These are phyloP conservation scores for Neurospora sp. DNA, from an alignment of 495 filamentous ascomycete species.

Conservation along the genomic window DNA sequence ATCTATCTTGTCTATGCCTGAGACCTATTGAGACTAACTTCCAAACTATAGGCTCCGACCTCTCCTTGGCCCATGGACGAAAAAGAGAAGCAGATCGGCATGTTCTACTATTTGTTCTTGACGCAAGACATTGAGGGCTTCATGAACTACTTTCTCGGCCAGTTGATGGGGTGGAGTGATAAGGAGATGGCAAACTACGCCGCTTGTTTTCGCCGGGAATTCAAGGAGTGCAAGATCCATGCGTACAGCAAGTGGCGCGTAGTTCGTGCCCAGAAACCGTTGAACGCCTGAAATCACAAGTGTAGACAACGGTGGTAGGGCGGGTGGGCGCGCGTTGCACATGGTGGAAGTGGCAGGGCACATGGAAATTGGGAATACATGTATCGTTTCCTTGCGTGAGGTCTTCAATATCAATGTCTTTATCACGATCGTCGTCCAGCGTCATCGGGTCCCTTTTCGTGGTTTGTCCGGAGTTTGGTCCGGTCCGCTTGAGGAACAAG, in stretches of 20 bases:
- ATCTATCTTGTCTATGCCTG: background rate
- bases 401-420: background rate
- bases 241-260: conserved; percentile 1
- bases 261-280: background rate
- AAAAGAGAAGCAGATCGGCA: background rate
- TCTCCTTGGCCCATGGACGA: conserved; percentile 23
- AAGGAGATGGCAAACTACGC: conserved; percentile 27
- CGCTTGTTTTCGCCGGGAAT: conserved; percentile 23
- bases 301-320: background rate
- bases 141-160: conserved; percentile 20
- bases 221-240: conserved; percentile 17
- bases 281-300: background rate
- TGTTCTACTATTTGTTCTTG: conserved; percentile 14
- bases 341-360: too few relatives aligned
- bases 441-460: background rate
- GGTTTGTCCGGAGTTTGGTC: background rate
- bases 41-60: conserved; percentile 24
- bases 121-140: conserved; percentile 25
- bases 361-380: too few relatives aligned
- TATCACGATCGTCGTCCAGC: background rate
- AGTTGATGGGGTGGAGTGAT: conserved; percentile 20
- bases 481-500: background rate
- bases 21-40: background rate
- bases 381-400: background rate
- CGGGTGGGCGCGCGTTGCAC: background rate